Conservation (phyloP, 176 grass and related monocot genomes). For the Aegilops sharonensis region DNA sequence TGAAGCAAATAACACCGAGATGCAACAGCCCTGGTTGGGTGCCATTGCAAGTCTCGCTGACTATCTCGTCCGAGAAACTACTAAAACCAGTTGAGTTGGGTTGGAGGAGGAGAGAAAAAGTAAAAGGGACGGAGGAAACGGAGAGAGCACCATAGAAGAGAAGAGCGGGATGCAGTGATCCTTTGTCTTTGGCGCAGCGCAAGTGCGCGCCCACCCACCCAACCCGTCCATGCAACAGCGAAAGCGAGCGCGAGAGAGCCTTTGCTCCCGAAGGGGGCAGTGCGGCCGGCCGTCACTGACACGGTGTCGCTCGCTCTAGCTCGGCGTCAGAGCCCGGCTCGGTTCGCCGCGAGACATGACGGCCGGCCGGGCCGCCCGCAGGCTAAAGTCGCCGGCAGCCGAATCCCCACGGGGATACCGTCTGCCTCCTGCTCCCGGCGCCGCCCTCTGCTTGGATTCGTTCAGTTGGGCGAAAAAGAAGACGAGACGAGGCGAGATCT, state of each 20-base stretch:
- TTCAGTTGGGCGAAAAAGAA: too few relatives aligned
- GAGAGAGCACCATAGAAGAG: neutral
- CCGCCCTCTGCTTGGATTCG: too few relatives aligned
- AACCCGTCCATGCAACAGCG: slow-evolving; percentile 15
- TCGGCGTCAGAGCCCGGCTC: neutral
- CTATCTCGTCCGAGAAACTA: neutral
- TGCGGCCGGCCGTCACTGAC: slow-evolving; percentile 27
- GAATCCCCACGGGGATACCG: neutral
- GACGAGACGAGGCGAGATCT: neutral
- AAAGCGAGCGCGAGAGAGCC: slow-evolving; percentile 30
- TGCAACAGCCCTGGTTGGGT: too few relatives aligned
- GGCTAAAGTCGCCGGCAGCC: neutral
- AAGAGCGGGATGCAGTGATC: neutral
- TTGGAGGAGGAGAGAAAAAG: neutral
- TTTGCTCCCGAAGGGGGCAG: slow-evolving; percentile 34
- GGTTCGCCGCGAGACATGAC: slow-evolving; percentile 16
- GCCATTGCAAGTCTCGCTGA: neutral
- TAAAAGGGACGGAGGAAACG: neutral
- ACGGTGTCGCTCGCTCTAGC: neutral
- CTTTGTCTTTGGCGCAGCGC: neutral
- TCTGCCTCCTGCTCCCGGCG: neutral
- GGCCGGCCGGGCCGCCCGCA: neutral
- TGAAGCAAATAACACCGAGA: neutral
- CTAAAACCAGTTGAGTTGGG: neutral
- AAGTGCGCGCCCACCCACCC: slow-evolving; percentile 24